Percentiles rank a stretch among this genome's conserved stretches.
Evolutionary conservation across 2,329 filamentous ascomycete genomes (phyloP).

Genomic region (Colletotrichum sublineola): DNA sequence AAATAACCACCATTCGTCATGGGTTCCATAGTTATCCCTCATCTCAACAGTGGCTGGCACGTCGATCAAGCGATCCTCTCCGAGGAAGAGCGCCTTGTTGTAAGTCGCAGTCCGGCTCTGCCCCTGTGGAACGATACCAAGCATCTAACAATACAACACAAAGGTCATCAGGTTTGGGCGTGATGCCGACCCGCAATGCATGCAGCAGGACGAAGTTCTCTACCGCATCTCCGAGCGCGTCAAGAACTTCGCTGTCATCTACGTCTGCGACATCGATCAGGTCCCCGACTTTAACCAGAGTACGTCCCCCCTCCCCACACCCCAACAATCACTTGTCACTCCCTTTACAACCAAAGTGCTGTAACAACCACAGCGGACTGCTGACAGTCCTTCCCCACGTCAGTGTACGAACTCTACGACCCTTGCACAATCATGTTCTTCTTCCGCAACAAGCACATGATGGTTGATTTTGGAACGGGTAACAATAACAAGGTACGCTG

Average conservation of each 20-base stretch:
- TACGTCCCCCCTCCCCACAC: conserved; percentile 48
- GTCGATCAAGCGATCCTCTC: conserved; percentile 65
- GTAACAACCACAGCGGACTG: not conserved
- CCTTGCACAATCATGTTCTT: conserved; percentile 96
- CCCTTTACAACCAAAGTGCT: not conserved
- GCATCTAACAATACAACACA: not conserved
- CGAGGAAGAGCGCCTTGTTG: conserved; percentile 92
- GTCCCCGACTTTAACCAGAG: conserved; percentile 93
- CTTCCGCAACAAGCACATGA: conserved; percentile 99
- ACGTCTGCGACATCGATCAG: conserved; percentile 92
- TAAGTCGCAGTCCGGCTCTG: conserved; percentile 77
- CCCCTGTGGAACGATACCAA: conserved; percentile 50
- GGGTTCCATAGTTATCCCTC: conserved; percentile 92
- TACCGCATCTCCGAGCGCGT: conserved; percentile 94
- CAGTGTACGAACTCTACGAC: conserved; percentile 78
- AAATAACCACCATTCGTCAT: conserved; percentile 50
- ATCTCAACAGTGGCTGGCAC: conserved; percentile 94
- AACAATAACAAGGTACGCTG: conserved; percentile 97
- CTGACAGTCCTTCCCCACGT: not conserved
- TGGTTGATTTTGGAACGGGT: conserved; percentile 96
- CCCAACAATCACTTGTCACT: not conserved
- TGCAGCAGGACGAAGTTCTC: conserved; percentile 88
- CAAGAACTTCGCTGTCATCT: conserved; percentile 93
- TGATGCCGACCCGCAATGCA: conserved; percentile 83
- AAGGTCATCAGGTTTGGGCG: conserved; percentile 59